Evolutionary conservation across 1,284 basidiomycete genomes (phyloP), one percentile per base, ranked within the genome.

Genomic region (Laetiporus sulphureus): DNA sequence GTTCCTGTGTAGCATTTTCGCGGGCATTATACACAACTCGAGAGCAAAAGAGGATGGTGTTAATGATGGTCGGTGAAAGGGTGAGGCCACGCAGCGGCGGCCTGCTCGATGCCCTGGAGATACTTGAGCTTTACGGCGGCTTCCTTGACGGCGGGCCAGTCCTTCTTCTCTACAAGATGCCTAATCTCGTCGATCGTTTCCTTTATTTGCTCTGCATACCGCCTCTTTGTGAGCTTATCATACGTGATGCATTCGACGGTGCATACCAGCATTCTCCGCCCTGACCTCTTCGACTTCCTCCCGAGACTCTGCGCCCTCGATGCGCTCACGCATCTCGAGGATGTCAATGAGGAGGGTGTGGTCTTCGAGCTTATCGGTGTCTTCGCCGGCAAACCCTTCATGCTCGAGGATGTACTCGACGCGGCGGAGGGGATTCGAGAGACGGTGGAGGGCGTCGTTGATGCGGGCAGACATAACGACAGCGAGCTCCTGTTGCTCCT

Each of bases 281-380:
- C 71, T 61, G 22, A 94, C 65, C 5, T 48, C 47, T 13, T 72
- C 67, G 2, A 91, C 72, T 18, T 71, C 65, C 21, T 77, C 68
- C 11, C 68, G 66, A 1, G 61, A 61, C 11, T 59, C 47, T 1
- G 88, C 79, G 25, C 77, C 75, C 46, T 92, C 90, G 20, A 97
- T 72, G 32, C 72, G 71, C 63, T 95, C 91, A 34, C 89, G 66
- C n/a, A 72, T 73, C 52, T 91, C 83, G 75, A 96, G 82, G 33
- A 95, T 77, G 52, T 88, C 78, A 60, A 73, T 72, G 45, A 96
- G 72, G 36, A 96, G 75, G 36, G 69, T 74, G 24, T 77, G 65
- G 57, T 95, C 87, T 5, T 84, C 77, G 21, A 87, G 60, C 40
- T 79, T 75, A 51, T 96, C 92, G n/a, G 67, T 69, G 63, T 95